These are phyloP conservation scores for Dispira simplex DNA, from an alignment of 192 early-diverging fungal genomes.

Conservation along the genomic window DNA sequence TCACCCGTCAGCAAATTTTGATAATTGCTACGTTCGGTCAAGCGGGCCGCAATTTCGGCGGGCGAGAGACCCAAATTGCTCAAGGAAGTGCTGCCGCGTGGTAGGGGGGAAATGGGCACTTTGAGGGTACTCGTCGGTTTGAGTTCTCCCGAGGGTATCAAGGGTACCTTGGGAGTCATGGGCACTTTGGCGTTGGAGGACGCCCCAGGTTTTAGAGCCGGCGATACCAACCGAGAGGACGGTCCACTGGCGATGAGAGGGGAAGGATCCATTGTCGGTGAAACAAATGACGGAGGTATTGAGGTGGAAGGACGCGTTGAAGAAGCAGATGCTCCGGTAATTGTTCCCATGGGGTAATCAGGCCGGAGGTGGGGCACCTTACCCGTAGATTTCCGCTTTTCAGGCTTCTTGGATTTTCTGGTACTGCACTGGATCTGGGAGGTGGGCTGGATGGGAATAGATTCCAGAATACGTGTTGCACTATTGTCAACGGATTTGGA, in stretches of 20 bases:
- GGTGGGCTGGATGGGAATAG: no score
- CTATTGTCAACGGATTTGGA: no score
- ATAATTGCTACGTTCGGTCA: slow-evolving; percentile 65
- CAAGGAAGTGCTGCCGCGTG: not conserved
- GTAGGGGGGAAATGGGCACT: slow-evolving; percentile 5
- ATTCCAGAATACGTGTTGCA: no score
- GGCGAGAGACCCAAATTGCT: slow-evolving; percentile 2
- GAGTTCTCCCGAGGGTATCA: slow-evolving; percentile 15
- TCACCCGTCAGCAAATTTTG: slow-evolving; percentile 78
- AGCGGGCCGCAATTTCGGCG: slow-evolving; percentile 26
- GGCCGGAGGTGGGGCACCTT: no score
- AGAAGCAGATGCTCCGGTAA: no score
- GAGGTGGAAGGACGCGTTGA: not conserved
- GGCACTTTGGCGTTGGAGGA: slow-evolving; percentile 9
- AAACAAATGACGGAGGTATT: slow-evolving; percentile 15
- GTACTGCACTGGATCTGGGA: no score
- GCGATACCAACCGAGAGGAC: slow-evolving; percentile 6
- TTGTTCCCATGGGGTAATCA: no score
- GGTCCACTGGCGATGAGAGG: slow-evolving; percentile 7
- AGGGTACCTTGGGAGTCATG: slow-evolving; percentile 15
- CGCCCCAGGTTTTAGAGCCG: slow-evolving; percentile 10
- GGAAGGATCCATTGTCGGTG: slow-evolving; percentile 23
- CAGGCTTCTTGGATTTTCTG: no score
- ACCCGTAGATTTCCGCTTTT: no score
- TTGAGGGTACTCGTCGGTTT: slow-evolving; percentile 17